Percentiles rank a stretch among this genome's conserved stretches.
These are phyloP conservation scores for Allantophomopsis lycopodina DNA, from an alignment of 2,329 filamentous ascomycete species.

Conservation along the genomic window DNA sequence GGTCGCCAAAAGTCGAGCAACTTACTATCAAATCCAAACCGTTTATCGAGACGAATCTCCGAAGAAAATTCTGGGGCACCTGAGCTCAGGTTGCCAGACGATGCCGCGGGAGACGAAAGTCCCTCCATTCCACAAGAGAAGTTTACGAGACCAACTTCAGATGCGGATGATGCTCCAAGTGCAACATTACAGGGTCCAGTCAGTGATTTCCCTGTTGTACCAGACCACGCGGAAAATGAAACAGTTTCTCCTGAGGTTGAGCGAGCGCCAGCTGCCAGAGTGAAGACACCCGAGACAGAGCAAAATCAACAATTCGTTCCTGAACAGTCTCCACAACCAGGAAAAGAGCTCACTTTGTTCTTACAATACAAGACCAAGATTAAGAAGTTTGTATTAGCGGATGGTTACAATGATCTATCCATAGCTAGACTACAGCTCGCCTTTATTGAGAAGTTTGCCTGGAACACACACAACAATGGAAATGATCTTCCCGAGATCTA, in stretches of 20 bases:
- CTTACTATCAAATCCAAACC: constrained; percentile 43
- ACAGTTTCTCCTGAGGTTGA: not conserved
- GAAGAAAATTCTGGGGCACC: constrained; percentile 27
- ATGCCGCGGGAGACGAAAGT: constrained; percentile 19
- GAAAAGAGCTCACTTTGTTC: constrained; percentile 86
- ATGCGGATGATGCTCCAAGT: constrained; percentile 23
- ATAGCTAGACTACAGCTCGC: constrained; percentile 83
- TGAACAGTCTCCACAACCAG: constrained; percentile 54
- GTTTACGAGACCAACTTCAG: constrained; percentile 9
- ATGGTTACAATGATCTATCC: constrained; percentile 73
- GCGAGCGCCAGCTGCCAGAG: constrained; percentile 4
- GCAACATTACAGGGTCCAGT: constrained; percentile 47
- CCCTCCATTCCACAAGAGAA: constrained; percentile 44
- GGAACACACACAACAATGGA: constrained; percentile 94
- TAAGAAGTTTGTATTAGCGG: constrained; percentile 84
- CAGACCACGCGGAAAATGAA: not conserved
- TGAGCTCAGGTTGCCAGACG: constrained; percentile 20
- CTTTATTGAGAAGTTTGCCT: constrained; percentile 98
- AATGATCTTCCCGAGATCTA: constrained; percentile 92
- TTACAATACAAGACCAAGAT: constrained; percentile 94
- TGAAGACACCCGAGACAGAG: constrained; percentile 23
- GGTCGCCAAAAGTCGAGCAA: constrained; percentile 21
- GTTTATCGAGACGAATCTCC: constrained; percentile 43
- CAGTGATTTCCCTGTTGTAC: constrained; percentile 27
- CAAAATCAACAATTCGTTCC: constrained; percentile 40